A percentile compares a stretch with the other conserved stretches of the same genome.
Evolutionary conservation across 2,329 filamentous ascomycete species (phyloP).

Genomic region (Penicillium sp.): DNA sequence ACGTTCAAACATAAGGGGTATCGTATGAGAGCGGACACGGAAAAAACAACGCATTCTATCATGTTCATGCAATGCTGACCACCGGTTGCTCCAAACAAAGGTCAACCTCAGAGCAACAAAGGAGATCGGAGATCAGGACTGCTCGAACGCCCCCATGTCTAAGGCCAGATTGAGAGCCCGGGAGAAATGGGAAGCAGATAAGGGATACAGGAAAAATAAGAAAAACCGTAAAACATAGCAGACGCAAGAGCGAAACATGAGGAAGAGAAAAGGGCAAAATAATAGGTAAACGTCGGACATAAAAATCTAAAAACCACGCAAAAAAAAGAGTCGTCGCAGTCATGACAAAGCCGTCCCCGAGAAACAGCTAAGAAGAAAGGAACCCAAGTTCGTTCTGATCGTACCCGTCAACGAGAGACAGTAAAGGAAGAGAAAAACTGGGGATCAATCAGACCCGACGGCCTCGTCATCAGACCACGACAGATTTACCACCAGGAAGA

Average conservation of each 20-base stretch:
- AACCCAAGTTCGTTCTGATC: slow-evolving; percentile 41
- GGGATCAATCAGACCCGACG: slow-evolving; percentile 40
- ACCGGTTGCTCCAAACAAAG: slow-evolving; percentile 27
- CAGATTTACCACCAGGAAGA: slow-evolving; percentile 54
- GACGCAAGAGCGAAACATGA: slow-evolving; percentile 12
- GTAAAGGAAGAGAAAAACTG: slow-evolving; percentile 31
- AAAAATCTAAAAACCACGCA: slow-evolving; percentile 26
- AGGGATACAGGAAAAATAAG: slow-evolving; percentile 26
- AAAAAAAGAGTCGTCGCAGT: slow-evolving; percentile 43
- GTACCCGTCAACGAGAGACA: slow-evolving; percentile 38
- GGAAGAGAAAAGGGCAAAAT: slow-evolving; percentile 18
- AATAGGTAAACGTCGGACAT: not conserved
- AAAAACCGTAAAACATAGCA: slow-evolving; percentile 12
- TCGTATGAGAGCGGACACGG: slow-evolving; percentile 48
- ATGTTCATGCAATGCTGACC: slow-evolving; percentile 47
- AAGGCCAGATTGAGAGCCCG: slow-evolving; percentile 34
- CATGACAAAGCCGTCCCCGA: slow-evolving; percentile 47
- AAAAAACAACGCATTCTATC: slow-evolving; percentile 55
- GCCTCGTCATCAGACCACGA: slow-evolving; percentile 43
- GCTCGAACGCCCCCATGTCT: slow-evolving; percentile 42
- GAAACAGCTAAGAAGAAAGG: slow-evolving; percentile 26
- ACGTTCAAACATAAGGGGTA: slow-evolving; percentile 48
- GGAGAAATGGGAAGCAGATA: slow-evolving; percentile 22
- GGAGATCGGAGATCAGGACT: slow-evolving; percentile 30
- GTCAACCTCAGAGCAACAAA: slow-evolving; percentile 27